phyloP scores from a whole-genome alignment of 148 eudicot species.

The Rheum nobile region DNA sequence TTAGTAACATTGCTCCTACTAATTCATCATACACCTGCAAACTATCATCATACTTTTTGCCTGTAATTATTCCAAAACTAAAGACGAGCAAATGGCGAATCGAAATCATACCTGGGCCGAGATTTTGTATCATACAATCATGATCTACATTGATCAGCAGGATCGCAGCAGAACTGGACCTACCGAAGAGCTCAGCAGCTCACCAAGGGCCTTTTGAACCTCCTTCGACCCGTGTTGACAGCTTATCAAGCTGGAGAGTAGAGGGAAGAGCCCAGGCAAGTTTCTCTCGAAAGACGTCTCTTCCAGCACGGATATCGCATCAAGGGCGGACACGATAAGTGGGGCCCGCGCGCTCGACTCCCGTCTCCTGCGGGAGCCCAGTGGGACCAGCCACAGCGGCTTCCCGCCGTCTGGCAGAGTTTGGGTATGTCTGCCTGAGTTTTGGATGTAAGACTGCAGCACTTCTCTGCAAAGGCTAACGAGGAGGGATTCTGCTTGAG shows the following conservation, averaged over 20 bases:
- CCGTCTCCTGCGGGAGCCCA: conserved; percentile 63
- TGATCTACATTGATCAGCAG: conserved; percentile 25
- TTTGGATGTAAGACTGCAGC: conserved; percentile 56
- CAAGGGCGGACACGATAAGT: conserved; percentile 72
- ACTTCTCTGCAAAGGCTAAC: conserved; percentile 74
- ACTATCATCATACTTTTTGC: background rate
- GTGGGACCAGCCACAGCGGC: conserved; percentile 52
- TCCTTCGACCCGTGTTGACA: conserved; percentile 89
- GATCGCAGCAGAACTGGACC: conserved; percentile 59
- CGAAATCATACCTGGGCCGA: background rate
- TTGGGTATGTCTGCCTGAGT: conserved; percentile 26
- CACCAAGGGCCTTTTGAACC: conserved; percentile 69
- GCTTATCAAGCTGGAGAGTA: conserved; percentile 52
- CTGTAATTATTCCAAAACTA: background rate
- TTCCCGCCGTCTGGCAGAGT: conserved; percentile 20
- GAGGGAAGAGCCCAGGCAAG: conserved; percentile 58
- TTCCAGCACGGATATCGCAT: conserved; percentile 56
- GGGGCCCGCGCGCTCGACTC: conserved; percentile 81
- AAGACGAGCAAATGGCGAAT: background rate
- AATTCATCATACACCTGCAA: conserved; percentile 5
- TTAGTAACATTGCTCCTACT: background rate
- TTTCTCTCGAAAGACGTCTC: conserved; percentile 64
- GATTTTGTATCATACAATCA: background rate
- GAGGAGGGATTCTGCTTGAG: conserved; percentile 58
- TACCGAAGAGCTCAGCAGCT: conserved; percentile 57